A percentile compares a stretch with the other conserved stretches of the same genome.
These are phyloP conservation scores for Rhamnella rubrinervis DNA, from an alignment of 331 rosid genomes.

Conservation along the genomic window DNA sequence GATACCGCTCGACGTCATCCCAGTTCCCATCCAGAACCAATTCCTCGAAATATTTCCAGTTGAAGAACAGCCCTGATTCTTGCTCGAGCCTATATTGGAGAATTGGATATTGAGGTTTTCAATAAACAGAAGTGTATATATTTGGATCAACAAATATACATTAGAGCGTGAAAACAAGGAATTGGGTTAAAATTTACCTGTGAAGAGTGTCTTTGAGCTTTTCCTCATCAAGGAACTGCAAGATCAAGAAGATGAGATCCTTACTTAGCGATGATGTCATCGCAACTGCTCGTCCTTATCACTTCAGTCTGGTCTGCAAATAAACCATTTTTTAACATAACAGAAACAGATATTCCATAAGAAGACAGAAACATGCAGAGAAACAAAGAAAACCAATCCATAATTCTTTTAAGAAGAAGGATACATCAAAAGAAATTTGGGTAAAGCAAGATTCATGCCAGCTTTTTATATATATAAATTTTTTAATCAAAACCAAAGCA, in stretches of 20 bases:
- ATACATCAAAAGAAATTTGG: neutral
- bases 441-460: neutral
- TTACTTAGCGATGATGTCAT: constrained; percentile 72
- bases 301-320: constrained; percentile 12
- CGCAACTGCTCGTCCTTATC: constrained; percentile 5
- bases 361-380: neutral
- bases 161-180: constrained; percentile 11
- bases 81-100: constrained; percentile 64
- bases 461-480: too few relatives aligned
- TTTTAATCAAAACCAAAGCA: neutral
- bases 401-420: neutral
- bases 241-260: constrained; percentile 84
- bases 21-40: constrained; percentile 76
- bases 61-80: constrained; percentile 84
- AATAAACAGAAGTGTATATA: neutral
- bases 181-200: constrained; percentile 41
- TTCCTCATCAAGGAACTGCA: constrained; percentile 92
- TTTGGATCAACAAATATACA: constrained; percentile 17
- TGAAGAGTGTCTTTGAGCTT: constrained; percentile 85
- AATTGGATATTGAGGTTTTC: constrained; percentile 18
- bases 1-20: constrained; percentile 84
- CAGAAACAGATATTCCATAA: neutral
- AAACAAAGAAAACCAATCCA: neutral
- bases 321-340: neutral
- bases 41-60: constrained; percentile 82